Percentiles rank a stretch among this genome's conserved stretches.
Evolutionary conservation across 2,329 filamentous ascomycete genomes (phyloP).

Genomic region (Beauveria bassiana): DNA sequence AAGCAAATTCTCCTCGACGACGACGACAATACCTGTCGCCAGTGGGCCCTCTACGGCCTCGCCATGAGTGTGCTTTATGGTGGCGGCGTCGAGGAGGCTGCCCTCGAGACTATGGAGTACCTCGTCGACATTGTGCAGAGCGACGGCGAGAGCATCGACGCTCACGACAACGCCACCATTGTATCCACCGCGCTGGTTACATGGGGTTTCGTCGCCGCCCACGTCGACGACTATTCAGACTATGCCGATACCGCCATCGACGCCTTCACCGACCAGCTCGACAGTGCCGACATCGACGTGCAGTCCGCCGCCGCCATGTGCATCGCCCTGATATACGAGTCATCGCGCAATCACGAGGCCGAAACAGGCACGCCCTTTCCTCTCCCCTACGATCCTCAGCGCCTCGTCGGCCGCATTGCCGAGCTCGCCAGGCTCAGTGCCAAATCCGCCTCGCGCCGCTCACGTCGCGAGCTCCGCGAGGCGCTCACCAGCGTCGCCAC

Average conservation of each 20-base stretch:
- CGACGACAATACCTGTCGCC: slow-evolving; percentile 54
- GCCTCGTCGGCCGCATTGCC: slow-evolving; percentile 38
- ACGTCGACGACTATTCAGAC: slow-evolving; percentile 65
- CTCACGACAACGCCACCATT: slow-evolving; percentile 60
- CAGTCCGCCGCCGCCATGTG: slow-evolving; percentile 72
- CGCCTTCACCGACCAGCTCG: slow-evolving; percentile 77
- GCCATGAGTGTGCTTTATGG: slow-evolving; percentile 67
- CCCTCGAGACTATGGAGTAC: slow-evolving; percentile 65
- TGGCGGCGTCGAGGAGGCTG: slow-evolving; percentile 60
- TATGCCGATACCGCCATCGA: slow-evolving; percentile 67
- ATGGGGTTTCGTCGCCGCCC: slow-evolving; percentile 74
- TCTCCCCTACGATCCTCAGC: slow-evolving; percentile 43
- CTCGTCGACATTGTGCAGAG: slow-evolving; percentile 71
- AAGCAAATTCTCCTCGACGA: slow-evolving; percentile 36
- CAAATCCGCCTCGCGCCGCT: slow-evolving; percentile 42
- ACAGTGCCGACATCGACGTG: slow-evolving; percentile 63
- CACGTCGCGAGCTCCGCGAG: slow-evolving; percentile 39
- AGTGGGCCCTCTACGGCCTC: slow-evolving; percentile 70
- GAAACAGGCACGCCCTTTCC: slow-evolving; percentile 41
- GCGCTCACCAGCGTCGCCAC: slow-evolving; percentile 45
- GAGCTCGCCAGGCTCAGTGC: slow-evolving; percentile 40
- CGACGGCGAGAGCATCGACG: slow-evolving; percentile 66
- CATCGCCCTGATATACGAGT: slow-evolving; percentile 78
- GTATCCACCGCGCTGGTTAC: slow-evolving; percentile 69
- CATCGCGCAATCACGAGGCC: slow-evolving; percentile 43